phyloP scores from a whole-genome alignment of 306 rosid species.

The Lathyrus sativus region DNA sequence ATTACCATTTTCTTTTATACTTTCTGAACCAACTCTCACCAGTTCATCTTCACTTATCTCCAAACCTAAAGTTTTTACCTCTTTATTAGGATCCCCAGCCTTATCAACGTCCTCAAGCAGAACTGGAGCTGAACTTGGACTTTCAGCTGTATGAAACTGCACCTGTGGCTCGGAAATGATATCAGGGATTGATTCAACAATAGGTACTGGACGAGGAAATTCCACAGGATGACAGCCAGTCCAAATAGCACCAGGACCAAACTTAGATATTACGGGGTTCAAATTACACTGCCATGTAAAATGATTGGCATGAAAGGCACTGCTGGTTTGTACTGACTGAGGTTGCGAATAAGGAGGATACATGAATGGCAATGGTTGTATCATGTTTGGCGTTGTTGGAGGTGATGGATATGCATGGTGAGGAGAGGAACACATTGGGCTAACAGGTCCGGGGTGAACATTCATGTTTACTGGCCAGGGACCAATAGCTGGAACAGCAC shows the following conservation, averaged over 20 bases:
- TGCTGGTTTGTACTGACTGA: constrained; percentile 72
- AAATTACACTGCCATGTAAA: constrained; percentile 81
- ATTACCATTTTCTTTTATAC: constrained; percentile 57
- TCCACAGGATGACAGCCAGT: constrained; percentile 81
- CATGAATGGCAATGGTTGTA: constrained; percentile 82
- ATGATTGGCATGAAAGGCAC: constrained; percentile 77
- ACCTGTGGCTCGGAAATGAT: constrained; percentile 51
- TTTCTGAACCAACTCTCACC: constrained; percentile 49
- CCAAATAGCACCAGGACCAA: constrained; percentile 75
- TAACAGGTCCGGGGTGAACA: constrained; percentile 74
- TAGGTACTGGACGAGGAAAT: constrained; percentile 70
- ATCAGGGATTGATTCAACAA: constrained; percentile 61
- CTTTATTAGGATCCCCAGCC: constrained; percentile 53
- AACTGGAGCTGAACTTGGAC: constrained; percentile 48
- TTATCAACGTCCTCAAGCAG: constrained; percentile 55
- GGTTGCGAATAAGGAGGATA: constrained; percentile 81
- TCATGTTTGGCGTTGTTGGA: constrained; percentile 89
- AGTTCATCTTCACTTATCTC: constrained; percentile 52
- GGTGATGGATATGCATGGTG: constrained; percentile 91
- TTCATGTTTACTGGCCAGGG: constrained; percentile 93
- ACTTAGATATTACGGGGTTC: constrained; percentile 62
- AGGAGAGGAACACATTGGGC: constrained; percentile 84
- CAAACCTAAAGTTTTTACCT: constrained; percentile 42
- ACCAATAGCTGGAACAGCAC: constrained; percentile 60
- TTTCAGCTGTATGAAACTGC: constrained; percentile 50